Conservation (phyloP, 768 basidiomycete species). For the Myochromella boudieri region DNA sequence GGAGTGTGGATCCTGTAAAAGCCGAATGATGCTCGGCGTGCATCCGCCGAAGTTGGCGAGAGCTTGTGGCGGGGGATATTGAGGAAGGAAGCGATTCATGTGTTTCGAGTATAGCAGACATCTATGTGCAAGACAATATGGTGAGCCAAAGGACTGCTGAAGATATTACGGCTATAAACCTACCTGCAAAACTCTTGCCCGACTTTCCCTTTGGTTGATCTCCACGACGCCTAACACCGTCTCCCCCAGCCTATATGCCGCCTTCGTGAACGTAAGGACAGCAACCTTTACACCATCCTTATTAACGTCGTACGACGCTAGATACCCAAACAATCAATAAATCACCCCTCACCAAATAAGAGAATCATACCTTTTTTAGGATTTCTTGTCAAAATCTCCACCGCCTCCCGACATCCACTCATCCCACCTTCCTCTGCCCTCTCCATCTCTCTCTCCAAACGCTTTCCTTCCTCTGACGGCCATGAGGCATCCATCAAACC, state of each 20-base stretch:
- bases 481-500: slow-evolving; percentile 21
- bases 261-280: slow-evolving; percentile 88
- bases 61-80: slow-evolving; percentile 45
- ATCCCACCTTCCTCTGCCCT: slow-evolving; percentile 43
- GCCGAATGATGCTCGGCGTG: slow-evolving; percentile 87
- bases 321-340: slow-evolving; percentile 4
- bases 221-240: slow-evolving; percentile 88
- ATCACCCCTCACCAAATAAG: background rate
- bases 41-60: slow-evolving; percentile 62
- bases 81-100: slow-evolving; percentile 79
- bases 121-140: slow-evolving; percentile 39
- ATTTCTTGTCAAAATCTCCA: slow-evolving; percentile 88
- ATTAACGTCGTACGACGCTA: slow-evolving; percentile 93
- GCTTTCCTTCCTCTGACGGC: slow-evolving; percentile 28
- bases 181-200: slow-evolving; percentile 83
- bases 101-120: slow-evolving; percentile 87
- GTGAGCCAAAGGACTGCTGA: background rate
- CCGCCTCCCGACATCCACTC: slow-evolving; percentile 76
- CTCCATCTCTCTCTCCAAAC: slow-evolving; percentile 27
- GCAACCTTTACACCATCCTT: slow-evolving; percentile 92
- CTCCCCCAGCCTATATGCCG: slow-evolving; percentile 89
- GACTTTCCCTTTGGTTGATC: slow-evolving; percentile 70
- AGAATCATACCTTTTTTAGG: slow-evolving; percentile 74
- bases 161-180: slow-evolving; percentile 16
- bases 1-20: slow-evolving; percentile 67